Evolutionary conservation across 73 alveolate genomes (phyloP).

Genomic region (Tetrahymena thermophila): DNA sequence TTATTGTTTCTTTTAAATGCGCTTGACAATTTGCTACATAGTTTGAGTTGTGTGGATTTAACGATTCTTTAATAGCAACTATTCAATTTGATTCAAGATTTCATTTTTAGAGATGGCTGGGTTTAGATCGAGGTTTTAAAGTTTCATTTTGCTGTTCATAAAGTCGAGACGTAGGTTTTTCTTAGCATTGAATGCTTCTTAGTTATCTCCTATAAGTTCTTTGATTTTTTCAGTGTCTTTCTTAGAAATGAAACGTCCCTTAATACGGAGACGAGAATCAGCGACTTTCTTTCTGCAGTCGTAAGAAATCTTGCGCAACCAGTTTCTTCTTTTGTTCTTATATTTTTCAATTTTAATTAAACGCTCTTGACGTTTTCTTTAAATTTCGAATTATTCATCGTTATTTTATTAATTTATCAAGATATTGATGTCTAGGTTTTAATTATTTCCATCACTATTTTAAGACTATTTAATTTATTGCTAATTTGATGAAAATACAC

Average conservation of each 20-base stretch:
- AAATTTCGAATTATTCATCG: not conserved
- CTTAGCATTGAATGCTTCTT: not conserved
- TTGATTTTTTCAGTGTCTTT: slow-evolving; percentile 21
- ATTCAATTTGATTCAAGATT: not conserved
- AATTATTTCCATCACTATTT: not conserved
- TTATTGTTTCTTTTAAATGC: not conserved
- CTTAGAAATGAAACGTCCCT: slow-evolving; percentile 14
- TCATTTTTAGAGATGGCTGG: not conserved
- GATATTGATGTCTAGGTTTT: not conserved
- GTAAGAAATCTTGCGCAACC: slow-evolving; percentile 22
- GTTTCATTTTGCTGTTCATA: not conserved
- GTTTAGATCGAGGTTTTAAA: not conserved
- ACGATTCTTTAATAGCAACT: not conserved
- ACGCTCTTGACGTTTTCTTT: slow-evolving; percentile 5
- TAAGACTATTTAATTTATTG: not conserved
- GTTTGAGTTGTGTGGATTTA: not conserved
- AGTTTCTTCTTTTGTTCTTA: slow-evolving; percentile 34
- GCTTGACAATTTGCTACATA: not conserved
- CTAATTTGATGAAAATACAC: not conserved
- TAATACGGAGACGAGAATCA: slow-evolving; percentile 15
- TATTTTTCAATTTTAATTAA: slow-evolving; percentile 24
- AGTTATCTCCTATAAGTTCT: not conserved
- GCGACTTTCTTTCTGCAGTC: slow-evolving; percentile 26
- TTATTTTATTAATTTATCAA: not conserved
- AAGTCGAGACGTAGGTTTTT: not conserved